Conservation (phyloP, 345 rosid genomes). For the Bruguiera sexangula region DNA sequence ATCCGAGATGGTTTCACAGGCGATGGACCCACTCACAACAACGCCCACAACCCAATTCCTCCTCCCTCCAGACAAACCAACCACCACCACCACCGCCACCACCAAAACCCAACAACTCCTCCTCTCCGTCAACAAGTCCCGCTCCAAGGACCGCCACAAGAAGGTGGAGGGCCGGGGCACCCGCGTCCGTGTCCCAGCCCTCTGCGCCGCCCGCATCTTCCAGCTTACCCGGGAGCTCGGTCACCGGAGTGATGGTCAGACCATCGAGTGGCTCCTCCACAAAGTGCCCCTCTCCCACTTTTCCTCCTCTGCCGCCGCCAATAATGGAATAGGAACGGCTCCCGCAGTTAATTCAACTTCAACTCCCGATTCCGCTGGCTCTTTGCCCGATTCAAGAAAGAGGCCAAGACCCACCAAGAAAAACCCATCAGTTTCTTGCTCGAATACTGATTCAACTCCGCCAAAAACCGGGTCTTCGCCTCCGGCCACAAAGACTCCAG, state of each 20-base stretch:
- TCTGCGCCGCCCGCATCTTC: constrained; percentile 27
- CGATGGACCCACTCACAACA: too few species aligned
- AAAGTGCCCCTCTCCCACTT: constrained; percentile 9
- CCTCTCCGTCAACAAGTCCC: too few species aligned
- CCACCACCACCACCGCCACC: constrained; percentile 7
- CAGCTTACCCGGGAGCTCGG: constrained; percentile 33
- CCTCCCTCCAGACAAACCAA: background rate
- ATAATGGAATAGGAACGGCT: too few species aligned
- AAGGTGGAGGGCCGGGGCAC: constrained; percentile 34
- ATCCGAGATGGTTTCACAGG: too few species aligned
- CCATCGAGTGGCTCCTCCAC: constrained; percentile 31
- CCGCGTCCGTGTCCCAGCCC: constrained; percentile 17
- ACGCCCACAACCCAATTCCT: background rate
- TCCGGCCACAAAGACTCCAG: too few species aligned
- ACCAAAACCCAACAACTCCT: background rate
- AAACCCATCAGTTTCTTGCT: too few species aligned
- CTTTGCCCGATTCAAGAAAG: too few species aligned
- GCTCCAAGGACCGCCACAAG: constrained; percentile 22
- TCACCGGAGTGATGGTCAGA: constrained; percentile 27
- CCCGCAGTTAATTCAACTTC: too few species aligned
- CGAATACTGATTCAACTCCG: too few species aligned
- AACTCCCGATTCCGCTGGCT: too few species aligned
- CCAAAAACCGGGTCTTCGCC: too few species aligned
- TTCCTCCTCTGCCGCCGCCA: background rate
- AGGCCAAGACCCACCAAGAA: too few species aligned